These are phyloP conservation scores for Yamadazyma endophytica DNA, from an alignment of 805 yeast species.

Conservation along the genomic window DNA sequence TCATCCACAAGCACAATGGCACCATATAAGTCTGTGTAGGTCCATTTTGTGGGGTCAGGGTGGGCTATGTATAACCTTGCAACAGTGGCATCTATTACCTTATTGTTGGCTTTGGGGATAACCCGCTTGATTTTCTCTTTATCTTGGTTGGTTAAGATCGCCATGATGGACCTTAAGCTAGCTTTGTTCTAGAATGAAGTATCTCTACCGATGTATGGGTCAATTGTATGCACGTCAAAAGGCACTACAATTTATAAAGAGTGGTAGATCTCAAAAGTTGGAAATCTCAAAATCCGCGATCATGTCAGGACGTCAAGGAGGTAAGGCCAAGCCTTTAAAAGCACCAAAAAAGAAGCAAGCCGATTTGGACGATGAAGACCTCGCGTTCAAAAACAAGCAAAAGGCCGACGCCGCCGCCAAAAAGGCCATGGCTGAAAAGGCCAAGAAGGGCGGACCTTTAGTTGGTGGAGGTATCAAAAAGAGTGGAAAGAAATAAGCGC, in stretches of 20 bases:
- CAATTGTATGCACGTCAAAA: no score
- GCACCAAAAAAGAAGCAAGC: conserved; percentile 78
- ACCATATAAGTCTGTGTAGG: conserved; percentile 83
- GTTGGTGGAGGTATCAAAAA: conserved; percentile 95
- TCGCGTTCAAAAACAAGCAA: conserved; percentile 89
- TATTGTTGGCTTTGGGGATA: conserved; percentile 83
- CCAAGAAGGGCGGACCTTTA: conserved; percentile 86
- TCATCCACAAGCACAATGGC: conserved; percentile 88
- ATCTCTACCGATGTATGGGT: no score
- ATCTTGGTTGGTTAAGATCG: conserved; percentile 47
- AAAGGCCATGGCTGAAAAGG: conserved; percentile 84
- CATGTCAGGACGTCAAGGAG: conserved; percentile 98
- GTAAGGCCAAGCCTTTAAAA: conserved; percentile 89
- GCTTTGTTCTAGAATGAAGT: conserved; percentile 7
- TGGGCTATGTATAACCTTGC: conserved; percentile 87
- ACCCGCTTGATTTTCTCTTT: conserved; percentile 88
- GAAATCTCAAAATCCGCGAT: conserved; percentile 7
- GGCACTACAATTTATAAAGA: no score
- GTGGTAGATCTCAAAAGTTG: no score
- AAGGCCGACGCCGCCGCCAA: conserved; percentile 92
- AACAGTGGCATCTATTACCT: conserved; percentile 84
- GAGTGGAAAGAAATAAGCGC: conserved; percentile 46
- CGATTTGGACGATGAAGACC: conserved; percentile 80
- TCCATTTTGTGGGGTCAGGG: conserved; percentile 80
- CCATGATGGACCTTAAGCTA: conserved; percentile 21